Evolutionary conservation across 2,329 filamentous ascomycete genomes (phyloP).

Genomic region (Aspergillus fischeri): DNA sequence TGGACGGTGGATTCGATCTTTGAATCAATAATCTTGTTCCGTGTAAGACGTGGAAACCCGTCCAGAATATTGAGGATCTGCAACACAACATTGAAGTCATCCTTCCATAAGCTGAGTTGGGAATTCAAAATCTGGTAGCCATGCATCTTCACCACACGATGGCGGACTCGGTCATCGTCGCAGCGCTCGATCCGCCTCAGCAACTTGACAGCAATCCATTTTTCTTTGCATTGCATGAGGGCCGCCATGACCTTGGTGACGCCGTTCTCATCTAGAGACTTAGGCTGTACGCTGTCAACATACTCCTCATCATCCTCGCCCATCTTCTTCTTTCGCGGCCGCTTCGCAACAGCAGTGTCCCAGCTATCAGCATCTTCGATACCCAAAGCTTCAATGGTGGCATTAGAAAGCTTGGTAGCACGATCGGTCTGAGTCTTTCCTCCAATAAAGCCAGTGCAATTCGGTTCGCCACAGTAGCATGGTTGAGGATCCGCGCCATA

Average conservation of each 20-base stretch:
- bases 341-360: constrained; percentile 86
- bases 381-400: constrained; percentile 89
- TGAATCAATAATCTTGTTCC: constrained; percentile 95
- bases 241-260: constrained; percentile 95
- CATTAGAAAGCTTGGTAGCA: constrained; percentile 82
- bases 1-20: constrained; percentile 85
- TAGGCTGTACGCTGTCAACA: constrained; percentile 80
- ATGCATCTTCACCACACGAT: constrained; percentile 91
- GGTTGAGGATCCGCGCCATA: constrained; percentile 96
- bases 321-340: constrained; percentile 85
- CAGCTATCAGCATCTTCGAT: constrained; percentile 90
- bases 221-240: constrained; percentile 96
- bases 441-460: constrained; percentile 94
- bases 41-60: constrained; percentile 81
- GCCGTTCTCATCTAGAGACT: constrained; percentile 72
- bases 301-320: constrained; percentile 94
- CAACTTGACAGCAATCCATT: constrained; percentile 97
- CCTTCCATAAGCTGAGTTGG: constrained; percentile 75
- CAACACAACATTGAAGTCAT: constrained; percentile 84
- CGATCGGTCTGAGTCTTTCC: constrained; percentile 97
- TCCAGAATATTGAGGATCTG: constrained; percentile 88
- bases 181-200: constrained; percentile 82
- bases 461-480: constrained; percentile 91
- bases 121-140: constrained; percentile 93
- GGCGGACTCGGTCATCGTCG: constrained; percentile 79